A percentile compares a stretch with the other conserved stretches of the same genome.
Conservation (phyloP, 352 stramenopile species). For the Phytopythium litorale region DNA sequence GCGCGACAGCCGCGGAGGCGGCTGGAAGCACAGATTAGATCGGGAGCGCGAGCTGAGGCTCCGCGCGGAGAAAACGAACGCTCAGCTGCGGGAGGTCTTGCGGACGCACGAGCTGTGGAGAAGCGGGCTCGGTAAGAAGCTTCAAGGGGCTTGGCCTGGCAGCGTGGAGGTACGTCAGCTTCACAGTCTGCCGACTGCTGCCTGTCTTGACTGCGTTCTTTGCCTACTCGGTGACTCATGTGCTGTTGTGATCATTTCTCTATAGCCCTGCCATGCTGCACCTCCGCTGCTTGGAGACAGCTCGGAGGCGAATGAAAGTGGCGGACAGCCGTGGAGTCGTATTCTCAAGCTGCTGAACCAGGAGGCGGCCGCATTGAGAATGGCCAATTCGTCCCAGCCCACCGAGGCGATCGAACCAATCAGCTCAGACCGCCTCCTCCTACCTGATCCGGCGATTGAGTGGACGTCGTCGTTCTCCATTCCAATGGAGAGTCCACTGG, state of each 20-base stretch:
- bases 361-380: neutral
- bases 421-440: neutral
- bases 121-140: neutral
- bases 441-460: neutral
- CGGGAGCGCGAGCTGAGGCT: neutral
- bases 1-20: neutral
- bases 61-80: neutral
- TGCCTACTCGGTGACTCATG: neutral
- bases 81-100: neutral
- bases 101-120: neutral
- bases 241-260: neutral
- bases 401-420: neutral
- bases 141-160: neutral
- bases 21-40: neutral
- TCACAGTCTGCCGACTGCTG: neutral
- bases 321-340: neutral
- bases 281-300: neutral
- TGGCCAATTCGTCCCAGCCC: neutral
- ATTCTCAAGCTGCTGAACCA: neutral
- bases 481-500: neutral
- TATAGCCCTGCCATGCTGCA: neutral
- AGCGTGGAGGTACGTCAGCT: neutral
- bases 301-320: neutral
- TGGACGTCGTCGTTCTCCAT: conserved; percentile 1
- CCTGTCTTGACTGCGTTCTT: neutral